Evolutionary conservation across 2,329 filamentous ascomycete genomes (phyloP).

Genomic region (Chaetomiaceae sp.): DNA sequence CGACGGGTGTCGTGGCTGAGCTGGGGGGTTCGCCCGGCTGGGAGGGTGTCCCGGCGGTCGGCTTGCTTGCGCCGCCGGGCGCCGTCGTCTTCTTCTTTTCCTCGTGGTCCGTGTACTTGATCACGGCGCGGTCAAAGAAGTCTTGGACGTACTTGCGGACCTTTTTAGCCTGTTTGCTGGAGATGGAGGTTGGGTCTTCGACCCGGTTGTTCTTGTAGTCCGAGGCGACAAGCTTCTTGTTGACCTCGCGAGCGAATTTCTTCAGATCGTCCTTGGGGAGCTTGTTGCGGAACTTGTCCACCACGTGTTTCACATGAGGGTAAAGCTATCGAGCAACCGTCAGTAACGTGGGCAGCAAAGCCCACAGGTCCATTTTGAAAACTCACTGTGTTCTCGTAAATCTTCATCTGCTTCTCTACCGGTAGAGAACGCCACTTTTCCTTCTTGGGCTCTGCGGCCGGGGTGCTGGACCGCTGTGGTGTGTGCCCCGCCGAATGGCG

Average conservation of each 20-base stretch:
- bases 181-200: conserved; percentile 68
- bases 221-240: conserved; percentile 84
- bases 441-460: conserved; percentile 53
- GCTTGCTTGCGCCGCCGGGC: conserved; percentile 30
- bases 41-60: background rate
- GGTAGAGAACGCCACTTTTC: conserved; percentile 68
- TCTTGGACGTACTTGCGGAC: conserved; percentile 79
- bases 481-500: conserved; percentile 56
- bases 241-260: conserved; percentile 60
- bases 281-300: conserved; percentile 82
- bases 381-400: conserved; percentile 89
- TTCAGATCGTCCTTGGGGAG: conserved; percentile 74
- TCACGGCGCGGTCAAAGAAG: conserved; percentile 80
- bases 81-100: conserved; percentile 52
- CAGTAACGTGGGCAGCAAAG: too few relatives aligned
- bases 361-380: background rate
- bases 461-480: conserved; percentile 54
- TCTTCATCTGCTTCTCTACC: conserved; percentile 85
- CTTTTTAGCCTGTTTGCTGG: conserved; percentile 72
- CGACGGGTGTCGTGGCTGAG: conserved; percentile 20
- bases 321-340: too few relatives aligned
- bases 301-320: conserved; percentile 77
- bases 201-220: conserved; percentile 92
- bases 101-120: conserved; percentile 66
- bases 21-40: conserved; percentile 13